Evolutionary conservation across 345 rosid genomes (phyloP).

Genomic region (Physaria fendleri): DNA sequence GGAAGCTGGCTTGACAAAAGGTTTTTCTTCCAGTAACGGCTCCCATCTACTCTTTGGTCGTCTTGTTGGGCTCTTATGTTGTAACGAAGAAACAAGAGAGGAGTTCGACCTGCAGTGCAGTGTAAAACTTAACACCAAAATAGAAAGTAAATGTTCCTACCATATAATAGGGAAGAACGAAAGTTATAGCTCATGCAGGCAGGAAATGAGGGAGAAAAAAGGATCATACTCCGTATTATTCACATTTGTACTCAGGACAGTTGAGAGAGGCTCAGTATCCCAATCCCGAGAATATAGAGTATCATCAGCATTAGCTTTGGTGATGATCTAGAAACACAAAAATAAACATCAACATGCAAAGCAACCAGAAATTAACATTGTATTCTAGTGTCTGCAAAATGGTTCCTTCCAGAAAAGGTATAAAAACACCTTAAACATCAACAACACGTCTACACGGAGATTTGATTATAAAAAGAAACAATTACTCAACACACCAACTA

Average conservation of each 20-base stretch:
- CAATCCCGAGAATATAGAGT: slow-evolving; percentile 68
- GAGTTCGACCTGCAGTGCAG: slow-evolving; percentile 36
- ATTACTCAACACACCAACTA: background rate
- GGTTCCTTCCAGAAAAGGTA: slow-evolving; percentile 4
- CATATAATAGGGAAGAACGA: slow-evolving; percentile 8
- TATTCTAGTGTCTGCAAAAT: background rate
- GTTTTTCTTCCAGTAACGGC: slow-evolving; percentile 72
- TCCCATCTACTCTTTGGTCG: slow-evolving; percentile 97
- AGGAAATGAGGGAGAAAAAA: slow-evolving; percentile 3
- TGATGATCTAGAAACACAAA: slow-evolving; percentile 51
- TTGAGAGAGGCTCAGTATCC: slow-evolving; percentile 79
- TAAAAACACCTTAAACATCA: slow-evolving; percentile 6
- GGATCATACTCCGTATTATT: slow-evolving; percentile 48
- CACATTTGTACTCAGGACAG: slow-evolving; percentile 39
- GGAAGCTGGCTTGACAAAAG: slow-evolving; percentile 40
- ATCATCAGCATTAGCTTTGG: slow-evolving; percentile 58
- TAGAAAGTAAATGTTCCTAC: slow-evolving; percentile 2
- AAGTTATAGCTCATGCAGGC: background rate
- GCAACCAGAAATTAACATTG: background rate
- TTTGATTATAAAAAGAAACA: background rate
- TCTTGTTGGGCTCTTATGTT: slow-evolving; percentile 60
- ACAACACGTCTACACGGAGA: background rate
- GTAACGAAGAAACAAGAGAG: slow-evolving; percentile 29
- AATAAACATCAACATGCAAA: slow-evolving; percentile 15
- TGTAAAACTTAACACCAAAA: slow-evolving; percentile 11